phyloP scores from a whole-genome alignment of 2,329 filamentous ascomycete species.

The Camillea tinctor region DNA sequence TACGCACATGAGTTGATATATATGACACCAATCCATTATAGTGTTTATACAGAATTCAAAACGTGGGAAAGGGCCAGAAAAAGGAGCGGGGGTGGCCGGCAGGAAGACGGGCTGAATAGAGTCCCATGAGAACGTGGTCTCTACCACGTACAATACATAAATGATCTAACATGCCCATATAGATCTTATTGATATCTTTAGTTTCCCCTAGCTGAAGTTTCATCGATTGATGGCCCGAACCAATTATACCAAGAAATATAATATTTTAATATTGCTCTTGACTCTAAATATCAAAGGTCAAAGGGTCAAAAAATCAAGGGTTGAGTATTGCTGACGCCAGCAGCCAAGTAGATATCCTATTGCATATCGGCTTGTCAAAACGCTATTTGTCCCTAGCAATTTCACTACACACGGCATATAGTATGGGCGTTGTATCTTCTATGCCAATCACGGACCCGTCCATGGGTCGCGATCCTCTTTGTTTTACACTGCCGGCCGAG shows the following conservation, averaged over 20 bases:
- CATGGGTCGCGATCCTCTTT: neutral
- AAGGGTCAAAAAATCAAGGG: too few species aligned
- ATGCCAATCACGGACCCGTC: neutral
- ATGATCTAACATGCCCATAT: too few species aligned
- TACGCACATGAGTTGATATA: neutral
- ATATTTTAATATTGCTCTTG: neutral
- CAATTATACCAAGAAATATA: neutral
- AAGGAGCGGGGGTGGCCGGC: too few species aligned
- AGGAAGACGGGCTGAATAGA: too few species aligned
- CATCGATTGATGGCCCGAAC: neutral
- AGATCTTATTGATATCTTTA: neutral
- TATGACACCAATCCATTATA: too few species aligned
- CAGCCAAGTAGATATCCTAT: neutral
- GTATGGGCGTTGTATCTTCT: neutral
- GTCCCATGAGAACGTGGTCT: too few species aligned
- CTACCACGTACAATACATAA: too few species aligned
- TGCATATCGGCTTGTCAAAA: neutral
- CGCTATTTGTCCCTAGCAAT: too few species aligned
- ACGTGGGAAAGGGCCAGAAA: neutral
- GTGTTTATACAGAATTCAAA: neutral
- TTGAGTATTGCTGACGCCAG: neutral
- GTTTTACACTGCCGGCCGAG: neutral
- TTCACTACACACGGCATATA: too few species aligned
- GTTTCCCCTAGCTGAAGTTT: neutral
- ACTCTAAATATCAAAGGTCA: neutral